These are phyloP conservation scores for Flaveria brownii DNA, from an alignment of 129 eudicot species.

Conservation along the genomic window DNA sequence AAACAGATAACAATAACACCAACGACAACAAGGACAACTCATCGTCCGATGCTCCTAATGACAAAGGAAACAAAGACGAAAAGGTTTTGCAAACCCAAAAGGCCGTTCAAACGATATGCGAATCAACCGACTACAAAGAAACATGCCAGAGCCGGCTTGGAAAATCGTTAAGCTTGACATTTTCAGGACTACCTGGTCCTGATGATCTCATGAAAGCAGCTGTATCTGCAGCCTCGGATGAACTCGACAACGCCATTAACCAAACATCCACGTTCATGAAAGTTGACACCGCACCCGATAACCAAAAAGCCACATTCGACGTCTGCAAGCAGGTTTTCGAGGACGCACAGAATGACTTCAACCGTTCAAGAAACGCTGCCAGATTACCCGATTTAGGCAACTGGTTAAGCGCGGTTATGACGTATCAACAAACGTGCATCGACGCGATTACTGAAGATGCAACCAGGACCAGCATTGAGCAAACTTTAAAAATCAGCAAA, in stretches of 20 bases:
- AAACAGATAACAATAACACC: neutral
- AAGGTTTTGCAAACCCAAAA: constrained; percentile 34
- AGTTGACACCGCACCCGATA: constrained; percentile 39
- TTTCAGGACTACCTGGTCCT: constrained; percentile 37
- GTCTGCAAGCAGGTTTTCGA: constrained; percentile 55
- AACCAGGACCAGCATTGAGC: constrained; percentile 35
- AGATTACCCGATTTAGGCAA: constrained; percentile 41
- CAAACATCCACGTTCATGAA: constrained; percentile 35
- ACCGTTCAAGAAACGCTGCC: constrained; percentile 33
- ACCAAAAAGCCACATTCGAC: constrained; percentile 50
- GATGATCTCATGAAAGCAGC: constrained; percentile 53
- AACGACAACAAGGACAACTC: neutral
- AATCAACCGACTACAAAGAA: constrained; percentile 51
- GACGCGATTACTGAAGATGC: constrained; percentile 63
- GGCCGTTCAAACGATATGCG: constrained; percentile 47
- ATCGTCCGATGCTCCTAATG: neutral
- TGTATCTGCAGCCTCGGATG: constrained; percentile 45
- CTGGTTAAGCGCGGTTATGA: constrained; percentile 69
- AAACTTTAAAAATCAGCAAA: constrained; percentile 38
- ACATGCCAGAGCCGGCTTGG: constrained; percentile 51
- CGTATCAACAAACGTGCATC: constrained; percentile 80
- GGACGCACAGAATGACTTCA: constrained; percentile 56
- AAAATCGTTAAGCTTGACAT: constrained; percentile 39
- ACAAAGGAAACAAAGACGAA: constrained; percentile 12
- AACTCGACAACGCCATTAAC: constrained; percentile 41